Conservation (phyloP, 129 eudicot species). For the Ambrosia trifida region DNA sequence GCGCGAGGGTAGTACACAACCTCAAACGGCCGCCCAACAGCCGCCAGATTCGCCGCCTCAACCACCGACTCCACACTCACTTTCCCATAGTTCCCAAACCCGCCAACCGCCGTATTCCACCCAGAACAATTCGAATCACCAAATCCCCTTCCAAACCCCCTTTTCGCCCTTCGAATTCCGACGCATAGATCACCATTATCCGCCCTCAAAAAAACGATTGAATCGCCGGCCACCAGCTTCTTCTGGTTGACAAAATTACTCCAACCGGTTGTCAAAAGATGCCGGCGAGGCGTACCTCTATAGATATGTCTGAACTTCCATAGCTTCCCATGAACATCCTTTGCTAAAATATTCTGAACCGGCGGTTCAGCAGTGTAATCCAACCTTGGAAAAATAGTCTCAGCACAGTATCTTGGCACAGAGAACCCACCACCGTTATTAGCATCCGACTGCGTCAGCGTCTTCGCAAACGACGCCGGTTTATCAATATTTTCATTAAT, state of each 20-base stretch:
- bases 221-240: constrained; percentile 91
- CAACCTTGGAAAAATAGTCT: constrained; percentile 79
- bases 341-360: constrained; percentile 75
- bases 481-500: constrained; percentile 48
- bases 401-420: constrained; percentile 88
- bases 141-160: constrained; percentile 64
- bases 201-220: constrained; percentile 77
- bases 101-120: constrained; percentile 61
- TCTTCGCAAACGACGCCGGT: constrained; percentile 78
- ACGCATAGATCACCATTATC: constrained; percentile 83
- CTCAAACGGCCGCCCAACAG: constrained; percentile 74
- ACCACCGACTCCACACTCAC: constrained; percentile 57
- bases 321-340: constrained; percentile 78
- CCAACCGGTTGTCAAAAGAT: constrained; percentile 91
- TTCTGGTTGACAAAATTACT: constrained; percentile 87
- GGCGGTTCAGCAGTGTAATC: constrained; percentile 93
- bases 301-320: constrained; percentile 94
- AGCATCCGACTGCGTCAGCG: constrained; percentile 92
- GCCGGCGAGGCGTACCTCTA: constrained; percentile 87
- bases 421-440: constrained; percentile 96
- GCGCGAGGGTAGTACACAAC: constrained; percentile 85
- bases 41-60: constrained; percentile 63
- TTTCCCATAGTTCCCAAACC: constrained; percentile 42
- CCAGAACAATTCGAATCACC: constrained; percentile 46
- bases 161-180: constrained; percentile 79